A percentile compares a stretch with the other conserved stretches of the same genome.
These are phyloP conservation scores for Ophiostoma tasmaniense DNA, from an alignment of 2,329 filamentous ascomycete genomes.

Conservation along the genomic window DNA sequence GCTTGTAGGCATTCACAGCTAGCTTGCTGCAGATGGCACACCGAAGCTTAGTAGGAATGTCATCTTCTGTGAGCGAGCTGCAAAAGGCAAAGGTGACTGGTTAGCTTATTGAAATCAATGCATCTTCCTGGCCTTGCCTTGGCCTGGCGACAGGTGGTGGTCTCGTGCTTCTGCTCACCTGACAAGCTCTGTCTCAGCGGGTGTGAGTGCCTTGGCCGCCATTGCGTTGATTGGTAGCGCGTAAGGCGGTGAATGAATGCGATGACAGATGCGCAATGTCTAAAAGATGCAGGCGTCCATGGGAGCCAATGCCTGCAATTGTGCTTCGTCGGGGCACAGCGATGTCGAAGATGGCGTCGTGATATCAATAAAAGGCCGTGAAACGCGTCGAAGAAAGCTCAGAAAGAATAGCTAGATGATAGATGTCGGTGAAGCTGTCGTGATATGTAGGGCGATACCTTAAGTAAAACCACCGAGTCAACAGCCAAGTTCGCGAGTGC, in stretches of 20 bases:
- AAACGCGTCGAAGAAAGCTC: slow-evolving; percentile 3
- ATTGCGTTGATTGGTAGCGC: slow-evolving; percentile 13
- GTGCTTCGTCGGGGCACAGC: neutral
- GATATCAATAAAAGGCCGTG: neutral
- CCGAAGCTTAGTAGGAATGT: slow-evolving; percentile 91
- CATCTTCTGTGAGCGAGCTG: slow-evolving; percentile 69
- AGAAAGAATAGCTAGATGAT: too few relatives aligned
- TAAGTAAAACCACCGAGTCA: too few relatives aligned
- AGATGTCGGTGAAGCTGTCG: neutral
- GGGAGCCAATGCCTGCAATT: neutral
- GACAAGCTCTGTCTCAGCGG: slow-evolving; percentile 51
- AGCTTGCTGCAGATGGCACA: slow-evolving; percentile 91
- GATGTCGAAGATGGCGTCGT: neutral
- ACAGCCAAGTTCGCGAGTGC: neutral
- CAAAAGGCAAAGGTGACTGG: neutral
- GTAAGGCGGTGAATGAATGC: neutral
- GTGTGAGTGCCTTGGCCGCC: slow-evolving; percentile 29
- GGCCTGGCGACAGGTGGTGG: neutral
- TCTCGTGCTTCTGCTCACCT: slow-evolving; percentile 33
- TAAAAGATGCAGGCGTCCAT: slow-evolving; percentile 10
- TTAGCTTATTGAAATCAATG: neutral
- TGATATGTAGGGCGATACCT: too few relatives aligned
- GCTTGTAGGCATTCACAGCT: slow-evolving; percentile 79
- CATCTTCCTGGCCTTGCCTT: neutral
- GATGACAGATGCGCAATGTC: slow-evolving; percentile 1